These are phyloP conservation scores for Trametes cingulata DNA, from an alignment of 768 basidiomycete species.

Conservation along the genomic window DNA sequence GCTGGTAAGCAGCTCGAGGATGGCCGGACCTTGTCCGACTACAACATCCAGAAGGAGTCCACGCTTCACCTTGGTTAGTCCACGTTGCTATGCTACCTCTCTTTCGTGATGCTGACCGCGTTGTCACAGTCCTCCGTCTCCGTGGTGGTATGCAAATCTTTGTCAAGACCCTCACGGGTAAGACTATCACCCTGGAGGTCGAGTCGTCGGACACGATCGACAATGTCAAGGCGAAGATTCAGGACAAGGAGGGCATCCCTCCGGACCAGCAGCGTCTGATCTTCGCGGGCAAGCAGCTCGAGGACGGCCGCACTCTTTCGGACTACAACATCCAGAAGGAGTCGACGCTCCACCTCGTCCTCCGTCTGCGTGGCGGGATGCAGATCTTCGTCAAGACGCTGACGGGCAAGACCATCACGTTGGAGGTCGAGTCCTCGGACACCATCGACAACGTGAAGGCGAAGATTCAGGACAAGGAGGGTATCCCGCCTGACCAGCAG, in stretches of 20 bases:
- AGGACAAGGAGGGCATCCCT: conserved; percentile 35
- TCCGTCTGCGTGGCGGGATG: conserved; percentile 48
- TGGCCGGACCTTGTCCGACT: conserved; percentile 43
- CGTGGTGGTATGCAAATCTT: conserved; percentile 46
- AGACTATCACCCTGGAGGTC: conserved; percentile 59
- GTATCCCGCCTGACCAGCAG: conserved; percentile 34
- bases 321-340: conserved; percentile 37
- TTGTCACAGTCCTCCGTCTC: conserved; percentile 40
- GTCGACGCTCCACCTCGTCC: conserved; percentile 38
- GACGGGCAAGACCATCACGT: conserved; percentile 55
- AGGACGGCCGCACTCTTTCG: conserved; percentile 34
- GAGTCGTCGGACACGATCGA: conserved; percentile 38
- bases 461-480: conserved; percentile 35
- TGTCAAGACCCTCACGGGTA: conserved; percentile 52
- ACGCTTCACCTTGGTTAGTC: conserved; percentile 29
- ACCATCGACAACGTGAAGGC: conserved; percentile 35
- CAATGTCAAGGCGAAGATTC: conserved; percentile 36
- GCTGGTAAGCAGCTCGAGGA: conserved; percentile 70
- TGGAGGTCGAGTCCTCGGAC: conserved; percentile 47
- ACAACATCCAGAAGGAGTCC: conserved; percentile 36
- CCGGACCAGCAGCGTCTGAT: conserved; percentile 35
- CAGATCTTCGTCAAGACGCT: conserved; percentile 53
- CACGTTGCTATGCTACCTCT: conserved; percentile 1
- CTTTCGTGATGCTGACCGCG: not conserved
- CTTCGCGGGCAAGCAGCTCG: conserved; percentile 35